Evolutionary conservation across 1,284 basidiomycete genomes (phyloP), one percentile per base, ranked within the genome.

Genomic region (Cutaneotrichosporon cutaneum): DNA sequence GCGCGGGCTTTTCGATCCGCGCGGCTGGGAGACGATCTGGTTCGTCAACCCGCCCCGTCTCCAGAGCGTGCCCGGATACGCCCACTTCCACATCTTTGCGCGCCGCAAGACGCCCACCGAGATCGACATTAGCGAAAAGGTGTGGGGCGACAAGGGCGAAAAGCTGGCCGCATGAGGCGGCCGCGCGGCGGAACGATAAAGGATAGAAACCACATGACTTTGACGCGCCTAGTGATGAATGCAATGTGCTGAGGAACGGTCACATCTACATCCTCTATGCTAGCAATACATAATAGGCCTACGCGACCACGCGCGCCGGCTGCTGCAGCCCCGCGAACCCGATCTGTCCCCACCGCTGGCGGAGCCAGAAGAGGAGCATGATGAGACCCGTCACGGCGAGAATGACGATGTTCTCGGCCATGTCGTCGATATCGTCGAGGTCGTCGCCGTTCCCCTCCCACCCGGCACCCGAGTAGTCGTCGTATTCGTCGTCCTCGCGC

Each of bases 31-130:
- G 61, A 78, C 77, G 66, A 54, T 77, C n/a, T 80, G 75, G 75
- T 70, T 72, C 61, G 72, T 74, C 14, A 73, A 73, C 57, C 71
- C 72, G 13, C 67, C 71, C 0, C 66, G 77, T 2, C 67, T 80
- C 3, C 78, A 80, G 68, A 72, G 69, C 22, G 73, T 80, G 3
- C 75, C 71, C 3, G 75, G 75, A 0, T 72, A 77, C 48, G 73
- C 75, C 13, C 78, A 80, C 61, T 78, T 77, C 63, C 78, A 80
- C 64, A 71, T 80, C 33, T 77, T 80, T 65, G 78, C 77, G 10
- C 55, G 76, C 14, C 61, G 76, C 24, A 78, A 78, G 65, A 74
- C 75, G 11, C 76, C 76, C 3, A 70, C 71, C 36, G 76, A 77
- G 69, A 77, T 77, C 52, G 74, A 77, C 54, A 69, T 61, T 32